Evolutionary conservation across 345 rosid species (phyloP).

Genomic region (Garcia nutans): DNA sequence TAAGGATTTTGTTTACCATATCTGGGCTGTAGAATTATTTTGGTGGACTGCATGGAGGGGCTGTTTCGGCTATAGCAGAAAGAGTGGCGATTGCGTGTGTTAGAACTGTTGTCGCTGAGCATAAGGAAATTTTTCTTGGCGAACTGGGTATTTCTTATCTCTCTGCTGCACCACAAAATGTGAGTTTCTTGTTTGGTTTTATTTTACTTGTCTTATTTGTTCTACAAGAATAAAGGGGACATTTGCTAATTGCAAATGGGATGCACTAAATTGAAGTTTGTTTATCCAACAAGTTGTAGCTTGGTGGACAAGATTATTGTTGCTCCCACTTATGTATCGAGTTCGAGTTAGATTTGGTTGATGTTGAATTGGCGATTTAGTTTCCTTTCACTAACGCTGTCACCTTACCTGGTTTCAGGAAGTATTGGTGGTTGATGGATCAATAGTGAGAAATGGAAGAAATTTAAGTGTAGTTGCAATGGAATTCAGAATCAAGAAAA

Average conservation of each 20-base stretch:
- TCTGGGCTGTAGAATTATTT: constrained; percentile 38
- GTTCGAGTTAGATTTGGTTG: no score
- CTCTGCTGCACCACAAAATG: constrained; percentile 43
- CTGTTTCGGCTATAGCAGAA: constrained; percentile 60
- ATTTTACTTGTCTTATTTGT: background rate
- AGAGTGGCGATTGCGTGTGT: constrained; percentile 60
- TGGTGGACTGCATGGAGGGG: constrained; percentile 64
- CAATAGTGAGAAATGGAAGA: constrained; percentile 20
- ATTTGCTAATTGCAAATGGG: no score
- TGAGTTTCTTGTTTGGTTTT: constrained; percentile 7
- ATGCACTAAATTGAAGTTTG: no score
- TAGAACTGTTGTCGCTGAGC: constrained; percentile 51
- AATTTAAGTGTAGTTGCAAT: constrained; percentile 8
- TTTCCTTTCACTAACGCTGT: background rate
- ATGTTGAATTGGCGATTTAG: background rate
- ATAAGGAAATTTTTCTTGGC: constrained; percentile 57
- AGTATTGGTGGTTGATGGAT: constrained; percentile 5
- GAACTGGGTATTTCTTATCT: constrained; percentile 69
- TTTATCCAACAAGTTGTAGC: no score
- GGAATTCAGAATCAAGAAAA: constrained; percentile 13
- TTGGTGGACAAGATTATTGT: no score
- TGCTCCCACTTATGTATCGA: no score
- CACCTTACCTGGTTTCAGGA: background rate
- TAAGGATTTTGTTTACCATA: background rate
- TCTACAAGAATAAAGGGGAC: no score